A percentile compares a stretch with the other conserved stretches of the same genome.
Conservation (phyloP, 306 rosid species). For the Lathyrus aphaca region DNA sequence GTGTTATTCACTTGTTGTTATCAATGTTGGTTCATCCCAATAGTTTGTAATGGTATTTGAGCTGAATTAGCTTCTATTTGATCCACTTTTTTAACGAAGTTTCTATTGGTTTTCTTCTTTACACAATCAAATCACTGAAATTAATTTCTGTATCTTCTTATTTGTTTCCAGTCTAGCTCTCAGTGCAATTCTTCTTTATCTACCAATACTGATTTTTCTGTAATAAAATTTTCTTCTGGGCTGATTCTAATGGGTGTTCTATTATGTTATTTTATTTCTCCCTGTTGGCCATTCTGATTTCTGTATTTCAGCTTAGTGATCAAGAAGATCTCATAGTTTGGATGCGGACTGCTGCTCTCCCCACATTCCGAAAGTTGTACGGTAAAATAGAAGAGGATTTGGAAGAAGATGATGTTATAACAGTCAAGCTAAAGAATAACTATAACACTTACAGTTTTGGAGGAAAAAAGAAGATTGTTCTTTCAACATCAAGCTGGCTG, state of each 20-base stretch:
- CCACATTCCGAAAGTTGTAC: constrained; percentile 86
- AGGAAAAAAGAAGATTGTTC: constrained; percentile 83
- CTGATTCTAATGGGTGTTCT: constrained; percentile 35
- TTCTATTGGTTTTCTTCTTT: neutral
- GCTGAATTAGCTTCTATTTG: constrained; percentile 10
- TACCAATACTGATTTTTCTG: constrained; percentile 23
- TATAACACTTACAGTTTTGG: constrained; percentile 94
- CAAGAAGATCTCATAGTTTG: constrained; percentile 98
- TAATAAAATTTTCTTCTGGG: constrained; percentile 19
- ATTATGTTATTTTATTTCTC: constrained; percentile 34
- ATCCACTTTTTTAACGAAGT: constrained; percentile 1
- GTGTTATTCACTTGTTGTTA: constrained; percentile 1
- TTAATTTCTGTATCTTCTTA: neutral
- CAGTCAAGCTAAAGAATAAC: constrained; percentile 69
- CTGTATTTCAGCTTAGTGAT: constrained; percentile 70
- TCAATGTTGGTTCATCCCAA: constrained; percentile 10
- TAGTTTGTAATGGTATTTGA: neutral
- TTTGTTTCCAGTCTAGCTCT: constrained; percentile 1
- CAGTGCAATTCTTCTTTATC: neutral
- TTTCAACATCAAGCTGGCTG: constrained; percentile 87
- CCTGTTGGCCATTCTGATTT: constrained; percentile 36
- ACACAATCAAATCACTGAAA: constrained; percentile 2
- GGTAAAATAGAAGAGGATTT: constrained; percentile 93
- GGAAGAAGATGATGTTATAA: constrained; percentile 76
- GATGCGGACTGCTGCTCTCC: constrained; percentile 99